Conservation (phyloP, 2,329 filamentous ascomycete genomes). For the Keithomyces neogunnii region DNA sequence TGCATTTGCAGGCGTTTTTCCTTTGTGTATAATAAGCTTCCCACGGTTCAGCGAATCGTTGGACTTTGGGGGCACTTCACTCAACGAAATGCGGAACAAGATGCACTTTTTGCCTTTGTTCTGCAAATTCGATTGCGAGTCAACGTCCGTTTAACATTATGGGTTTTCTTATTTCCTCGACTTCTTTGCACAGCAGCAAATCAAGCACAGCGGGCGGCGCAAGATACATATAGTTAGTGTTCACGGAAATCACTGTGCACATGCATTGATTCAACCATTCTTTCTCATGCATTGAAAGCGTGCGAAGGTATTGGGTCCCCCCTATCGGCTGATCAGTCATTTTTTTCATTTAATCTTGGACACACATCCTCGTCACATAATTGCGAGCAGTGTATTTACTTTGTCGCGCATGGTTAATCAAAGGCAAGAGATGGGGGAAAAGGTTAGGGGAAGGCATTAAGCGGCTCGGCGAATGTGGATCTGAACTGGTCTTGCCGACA, state of each 20-base stretch:
- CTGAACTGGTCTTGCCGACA: too few species aligned
- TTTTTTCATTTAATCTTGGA: neutral
- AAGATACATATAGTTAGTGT: constrained; percentile 9
- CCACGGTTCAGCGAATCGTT: neutral
- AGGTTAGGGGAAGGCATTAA: neutral
- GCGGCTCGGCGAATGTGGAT: neutral
- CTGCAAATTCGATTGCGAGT: neutral
- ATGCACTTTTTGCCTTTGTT: neutral
- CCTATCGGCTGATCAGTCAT: neutral
- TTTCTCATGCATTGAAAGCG: neutral
- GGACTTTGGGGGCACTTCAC: neutral
- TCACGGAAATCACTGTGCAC: neutral
- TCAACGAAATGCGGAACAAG: neutral
- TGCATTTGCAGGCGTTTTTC: constrained; percentile 6
- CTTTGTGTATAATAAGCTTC: neutral
- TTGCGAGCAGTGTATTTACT: neutral
- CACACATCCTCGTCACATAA: neutral
- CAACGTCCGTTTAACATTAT: neutral
- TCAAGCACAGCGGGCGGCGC: constrained; percentile 17
- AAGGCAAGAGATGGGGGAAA: neutral
- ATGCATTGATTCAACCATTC: neutral
- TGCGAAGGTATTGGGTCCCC: neutral
- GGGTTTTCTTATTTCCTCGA: neutral
- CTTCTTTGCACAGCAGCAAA: neutral
- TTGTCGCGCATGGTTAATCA: constrained; percentile 1